phyloP scores from a whole-genome alignment of 768 basidiomycete genomes.

The Trametes sanguinea region DNA sequence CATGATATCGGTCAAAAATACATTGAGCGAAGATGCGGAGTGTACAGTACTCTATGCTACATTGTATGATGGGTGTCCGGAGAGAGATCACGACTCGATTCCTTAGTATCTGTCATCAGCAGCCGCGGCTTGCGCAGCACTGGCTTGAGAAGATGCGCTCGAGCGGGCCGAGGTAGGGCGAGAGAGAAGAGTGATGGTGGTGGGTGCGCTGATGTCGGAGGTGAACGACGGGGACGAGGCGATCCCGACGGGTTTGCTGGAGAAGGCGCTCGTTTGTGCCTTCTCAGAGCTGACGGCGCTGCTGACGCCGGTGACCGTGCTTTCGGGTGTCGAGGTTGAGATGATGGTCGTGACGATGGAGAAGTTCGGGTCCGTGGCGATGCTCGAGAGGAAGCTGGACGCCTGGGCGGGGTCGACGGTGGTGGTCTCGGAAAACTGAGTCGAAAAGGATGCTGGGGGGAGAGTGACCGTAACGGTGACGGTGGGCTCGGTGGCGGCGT shows the following conservation, averaged over 20 bases:
- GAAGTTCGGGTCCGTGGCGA: slow-evolving; percentile 30
- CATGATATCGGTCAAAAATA: too few relatives aligned
- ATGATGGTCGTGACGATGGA: slow-evolving; percentile 14
- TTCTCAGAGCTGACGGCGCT: neutral
- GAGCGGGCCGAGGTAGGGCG: neutral
- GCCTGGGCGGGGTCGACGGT: slow-evolving; percentile 48
- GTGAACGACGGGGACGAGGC: slow-evolving; percentile 8
- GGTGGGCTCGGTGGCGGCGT: slow-evolving; percentile 27
- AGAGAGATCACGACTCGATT: too few relatives aligned
- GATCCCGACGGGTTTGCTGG: slow-evolving; percentile 10
- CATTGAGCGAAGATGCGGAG: too few relatives aligned
- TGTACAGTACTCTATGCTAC: too few relatives aligned
- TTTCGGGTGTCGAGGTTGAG: neutral
- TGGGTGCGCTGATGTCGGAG: slow-evolving; percentile 4
- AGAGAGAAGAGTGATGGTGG: slow-evolving; percentile 8
- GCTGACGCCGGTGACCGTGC: neutral
- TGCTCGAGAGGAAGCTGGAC: slow-evolving; percentile 41
- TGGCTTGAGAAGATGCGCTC: neutral
- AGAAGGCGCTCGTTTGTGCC: slow-evolving; percentile 4
- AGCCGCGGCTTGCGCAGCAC: neutral
- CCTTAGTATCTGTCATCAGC: too few relatives aligned
- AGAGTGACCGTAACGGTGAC: slow-evolving; percentile 29
- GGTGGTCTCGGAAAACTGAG: slow-evolving; percentile 36
- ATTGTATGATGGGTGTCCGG: too few relatives aligned
- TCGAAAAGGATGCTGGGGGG: slow-evolving; percentile 23